Evolutionary conservation across 768 basidiomycete genomes (phyloP), one percentile per base, ranked within the genome.

Genomic region (Neoboletus magnificus): DNA sequence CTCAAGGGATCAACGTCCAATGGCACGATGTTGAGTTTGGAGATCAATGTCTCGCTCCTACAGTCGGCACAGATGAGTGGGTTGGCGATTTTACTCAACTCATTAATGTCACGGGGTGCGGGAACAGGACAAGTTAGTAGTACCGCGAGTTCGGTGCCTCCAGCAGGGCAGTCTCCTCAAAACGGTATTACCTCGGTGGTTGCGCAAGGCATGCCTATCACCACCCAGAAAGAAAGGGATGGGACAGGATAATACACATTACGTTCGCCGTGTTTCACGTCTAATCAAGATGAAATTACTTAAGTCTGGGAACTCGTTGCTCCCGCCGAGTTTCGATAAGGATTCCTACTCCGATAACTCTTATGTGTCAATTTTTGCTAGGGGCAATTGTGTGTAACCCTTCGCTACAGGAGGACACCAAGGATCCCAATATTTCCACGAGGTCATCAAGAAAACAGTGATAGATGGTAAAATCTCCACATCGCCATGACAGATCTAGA

Each of bases 41-140:
- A 92, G 59, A 87, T 93, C 65, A 91, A 91, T 57, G 82, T 91
- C 29, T 83, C 84, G 16, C 70, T 85, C 20, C 74, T 93, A 52
- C 86, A 89, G 68, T 77, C 83, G 18, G 75, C 81, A n/a, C 90
- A 92, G 64, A 86, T 88, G 83, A 87, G 79, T 65, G 87, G 88
- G 15, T 62, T 91, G 60, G 87, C 87, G 20, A 73, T 85, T 58
- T 74, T 91, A 12, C 69, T 91, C 57, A 90, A 88, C 69, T 83
- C 85, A 3, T 68, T 91, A 59, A 84, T 88, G 77, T 78, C 82
- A 27, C 77, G 80, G 59, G 67, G 72, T 7, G 27, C 55, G 23
- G 62, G 60, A 40, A 56, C 71, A 41, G 65, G 65, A 18, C 65
- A 71, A 40, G 30, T 58, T 15, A 59, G 45, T 35, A 59, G 45